Conservation (phyloP, 2,329 filamentous ascomycete species). For the Aspergillus sp. region DNA sequence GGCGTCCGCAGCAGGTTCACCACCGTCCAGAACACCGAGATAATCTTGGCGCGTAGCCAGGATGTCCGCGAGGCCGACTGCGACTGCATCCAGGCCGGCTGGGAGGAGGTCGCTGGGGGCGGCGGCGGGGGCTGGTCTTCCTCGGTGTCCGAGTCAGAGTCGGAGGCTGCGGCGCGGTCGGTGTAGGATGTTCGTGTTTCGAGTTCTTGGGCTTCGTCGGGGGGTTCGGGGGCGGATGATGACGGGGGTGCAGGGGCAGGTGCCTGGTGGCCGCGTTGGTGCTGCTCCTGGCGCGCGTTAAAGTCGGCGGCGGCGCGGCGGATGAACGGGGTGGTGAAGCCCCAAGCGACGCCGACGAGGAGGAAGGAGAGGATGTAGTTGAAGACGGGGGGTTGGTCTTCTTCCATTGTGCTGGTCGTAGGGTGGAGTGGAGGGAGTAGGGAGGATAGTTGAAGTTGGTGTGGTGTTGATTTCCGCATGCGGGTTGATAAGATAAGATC, state of each 20-base stretch:
- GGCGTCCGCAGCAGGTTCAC: conserved; percentile 77
- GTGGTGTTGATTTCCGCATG: neutral
- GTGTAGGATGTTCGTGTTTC: neutral
- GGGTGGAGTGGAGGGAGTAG: conserved; percentile 20
- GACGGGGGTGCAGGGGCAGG: conserved; percentile 1
- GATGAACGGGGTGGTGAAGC: conserved; percentile 90
- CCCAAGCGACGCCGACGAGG: conserved; percentile 89
- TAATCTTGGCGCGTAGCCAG: conserved; percentile 62
- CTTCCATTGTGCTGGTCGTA: conserved; percentile 13
- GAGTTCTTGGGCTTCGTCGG: neutral
- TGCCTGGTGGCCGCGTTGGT: conserved; percentile 13
- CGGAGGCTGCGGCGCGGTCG: neutral
- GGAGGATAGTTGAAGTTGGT: neutral
- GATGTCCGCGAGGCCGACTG: conserved; percentile 34
- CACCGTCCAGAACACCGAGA: conserved; percentile 70
- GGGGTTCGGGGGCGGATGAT: neutral
- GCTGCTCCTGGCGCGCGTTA: conserved; percentile 52
- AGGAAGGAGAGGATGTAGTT: conserved; percentile 89
- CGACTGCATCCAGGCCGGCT: conserved; percentile 22
- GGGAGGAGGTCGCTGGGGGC: neutral
- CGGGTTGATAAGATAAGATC: neutral
- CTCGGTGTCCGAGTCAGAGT: neutral
- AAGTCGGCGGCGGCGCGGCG: conserved; percentile 77
- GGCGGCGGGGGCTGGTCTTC: conserved; percentile 5
- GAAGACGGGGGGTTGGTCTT: conserved; percentile 48